A percentile compares a stretch with the other conserved stretches of the same genome.
phyloP scores from a whole-genome alignment of 139 green algal species.

The Chlamydomonas sp. region DNA sequence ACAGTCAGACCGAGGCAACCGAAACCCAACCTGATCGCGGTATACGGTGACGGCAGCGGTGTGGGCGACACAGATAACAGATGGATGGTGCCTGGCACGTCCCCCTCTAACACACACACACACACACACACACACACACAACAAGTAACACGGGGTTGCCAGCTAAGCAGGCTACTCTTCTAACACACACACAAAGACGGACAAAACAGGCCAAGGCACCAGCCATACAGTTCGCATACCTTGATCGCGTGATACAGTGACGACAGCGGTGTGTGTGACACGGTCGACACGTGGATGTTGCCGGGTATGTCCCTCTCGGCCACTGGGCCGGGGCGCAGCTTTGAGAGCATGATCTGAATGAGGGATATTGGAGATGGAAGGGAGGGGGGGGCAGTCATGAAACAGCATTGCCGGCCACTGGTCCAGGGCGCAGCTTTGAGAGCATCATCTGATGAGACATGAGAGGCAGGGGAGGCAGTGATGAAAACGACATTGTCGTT shows the following conservation, averaged over 20 bases:
- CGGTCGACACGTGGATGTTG: constrained; percentile 40
- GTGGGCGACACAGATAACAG: not conserved
- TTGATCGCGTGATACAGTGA: not conserved
- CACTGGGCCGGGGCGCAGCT: constrained; percentile 37
- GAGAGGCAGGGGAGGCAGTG: no score
- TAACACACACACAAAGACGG: not conserved
- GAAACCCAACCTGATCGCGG: no score
- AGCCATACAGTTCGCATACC: not conserved
- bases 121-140: no score
- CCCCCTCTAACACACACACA: not conserved
- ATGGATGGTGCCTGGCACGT: not conserved
- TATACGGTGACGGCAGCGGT: not conserved
- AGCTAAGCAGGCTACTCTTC: no score
- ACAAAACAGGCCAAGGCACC: not conserved
- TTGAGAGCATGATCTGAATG: constrained; percentile 43
- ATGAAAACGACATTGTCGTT: no score
- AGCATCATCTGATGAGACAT: no score
- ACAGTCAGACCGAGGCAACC: not conserved
- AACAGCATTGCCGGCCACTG: not conserved
- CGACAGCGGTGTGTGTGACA: constrained; percentile 30
- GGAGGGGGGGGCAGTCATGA: not conserved
- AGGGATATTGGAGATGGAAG: not conserved
- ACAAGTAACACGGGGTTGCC: no score
- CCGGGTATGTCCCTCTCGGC: constrained; percentile 32
- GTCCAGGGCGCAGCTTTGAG: not conserved